Base-by-base conservation (phyloP, 2,329 filamentous ascomycete genomes). In the Fusarium sororula region DNA sequence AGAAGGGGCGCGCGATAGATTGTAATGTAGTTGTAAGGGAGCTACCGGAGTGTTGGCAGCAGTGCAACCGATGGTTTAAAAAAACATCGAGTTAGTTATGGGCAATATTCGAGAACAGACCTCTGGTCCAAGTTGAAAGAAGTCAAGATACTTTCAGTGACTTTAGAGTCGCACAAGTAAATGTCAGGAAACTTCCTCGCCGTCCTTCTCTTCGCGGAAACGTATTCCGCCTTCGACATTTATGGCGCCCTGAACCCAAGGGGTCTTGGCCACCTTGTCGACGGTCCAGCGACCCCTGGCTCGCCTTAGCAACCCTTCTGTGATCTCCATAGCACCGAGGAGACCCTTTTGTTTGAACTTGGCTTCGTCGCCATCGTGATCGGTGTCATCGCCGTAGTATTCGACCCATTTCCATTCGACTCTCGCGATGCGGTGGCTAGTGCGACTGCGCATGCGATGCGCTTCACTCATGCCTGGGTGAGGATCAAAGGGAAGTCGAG, bases 341-440 rank as follows among this genome's bases (percentile, higher is more conserved):
- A 97, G 88, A 4, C 89, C 92, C 56, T 85, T 86, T 11, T 88
- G 90, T 65, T 89, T 88, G 73, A 92, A 91, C 71, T 89, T 91
- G 75, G 81, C 86, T 70, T 85, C 83, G 74, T 90, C 86, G 7
- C 87, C 87, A 55, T 98, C 94, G 87, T 97, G 96, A 62, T 98
- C 94, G 41, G 94, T 95, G 63, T 97, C 93, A 17, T 92, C 90
- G 65, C 95, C 92, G 4, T 91, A 94, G 80, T 93, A 98, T 68
- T 93, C 90, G 70, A 94, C 91, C 96, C 96, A 99, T 54, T 93
- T 91, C 96, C 96, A 99, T 80, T 99, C 96, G 57, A 95, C 94
- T 41, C 96, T 89, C 5, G 96, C 96, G 70, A 99, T 98, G n/a
- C 95, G 92, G 81, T 99, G 96, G 59, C 93, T 96, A 1, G 94